Percentiles rank a stretch among this genome's conserved stretches.
Conservation (phyloP, 2,329 filamentous ascomycete species). For the Beauveria caledonica region DNA sequence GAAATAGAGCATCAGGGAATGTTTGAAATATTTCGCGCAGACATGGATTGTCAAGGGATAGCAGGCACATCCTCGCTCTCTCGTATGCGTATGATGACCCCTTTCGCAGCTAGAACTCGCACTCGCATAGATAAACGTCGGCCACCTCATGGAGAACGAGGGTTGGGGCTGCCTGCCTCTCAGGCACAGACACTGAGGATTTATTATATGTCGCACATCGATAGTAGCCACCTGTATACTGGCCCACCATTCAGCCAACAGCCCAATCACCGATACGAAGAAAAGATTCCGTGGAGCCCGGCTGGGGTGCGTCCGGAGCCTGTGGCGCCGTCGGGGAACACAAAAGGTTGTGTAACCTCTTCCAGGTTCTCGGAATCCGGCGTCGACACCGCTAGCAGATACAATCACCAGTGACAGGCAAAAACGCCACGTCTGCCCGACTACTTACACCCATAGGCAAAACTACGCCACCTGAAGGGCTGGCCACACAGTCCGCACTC, state of each 20-base stretch:
- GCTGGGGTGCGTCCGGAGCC: background rate
- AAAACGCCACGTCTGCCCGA: background rate
- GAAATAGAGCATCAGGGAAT: background rate
- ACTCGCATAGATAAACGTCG: background rate
- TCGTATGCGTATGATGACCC: background rate
- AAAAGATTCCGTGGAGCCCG: background rate
- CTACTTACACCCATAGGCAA: background rate
- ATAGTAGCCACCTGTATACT: no score
- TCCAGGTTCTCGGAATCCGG: background rate
- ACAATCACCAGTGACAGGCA: background rate
- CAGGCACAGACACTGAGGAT: background rate
- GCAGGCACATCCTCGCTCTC: background rate
- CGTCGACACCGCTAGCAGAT: background rate
- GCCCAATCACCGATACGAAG: background rate
- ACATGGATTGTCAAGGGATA: background rate
- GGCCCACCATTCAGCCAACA: no score
- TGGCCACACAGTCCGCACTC: background rate
- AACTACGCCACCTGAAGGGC: background rate
- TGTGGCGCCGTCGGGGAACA: background rate
- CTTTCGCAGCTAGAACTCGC: background rate
- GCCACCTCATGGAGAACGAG: background rate
- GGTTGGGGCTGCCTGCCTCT: background rate
- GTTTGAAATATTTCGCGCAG: background rate
- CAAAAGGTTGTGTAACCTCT: background rate
- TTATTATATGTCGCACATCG: no score